Evolutionary conservation across 139 green algal genomes (phyloP).

Genomic region (Nannochloris sp.): DNA sequence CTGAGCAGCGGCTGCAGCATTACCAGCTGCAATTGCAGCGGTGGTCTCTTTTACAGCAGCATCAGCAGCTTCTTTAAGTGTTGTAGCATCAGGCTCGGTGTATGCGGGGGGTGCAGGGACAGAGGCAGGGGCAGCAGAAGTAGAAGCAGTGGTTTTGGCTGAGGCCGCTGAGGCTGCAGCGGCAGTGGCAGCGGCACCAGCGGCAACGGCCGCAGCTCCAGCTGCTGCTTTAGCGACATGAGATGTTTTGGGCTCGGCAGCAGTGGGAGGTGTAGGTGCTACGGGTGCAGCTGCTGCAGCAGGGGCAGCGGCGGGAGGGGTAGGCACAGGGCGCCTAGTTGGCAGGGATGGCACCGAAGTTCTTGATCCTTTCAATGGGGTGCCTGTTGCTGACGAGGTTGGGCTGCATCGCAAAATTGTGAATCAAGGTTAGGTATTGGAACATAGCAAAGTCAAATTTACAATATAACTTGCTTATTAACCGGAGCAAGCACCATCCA

Average conservation of each 20-base stretch:
- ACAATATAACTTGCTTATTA: no score
- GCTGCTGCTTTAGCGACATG: neutral
- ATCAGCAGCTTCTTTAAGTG: slow-evolving; percentile 1
- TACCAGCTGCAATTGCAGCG: neutral
- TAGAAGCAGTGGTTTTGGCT: neutral
- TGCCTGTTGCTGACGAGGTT: neutral
- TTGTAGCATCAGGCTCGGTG: neutral
- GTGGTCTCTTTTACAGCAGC: neutral
- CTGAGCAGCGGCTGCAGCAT: slow-evolving; percentile 1
- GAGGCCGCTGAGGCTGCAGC: neutral
- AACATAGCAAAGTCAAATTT: no score
- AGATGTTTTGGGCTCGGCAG: neutral
- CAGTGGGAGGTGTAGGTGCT: no score
- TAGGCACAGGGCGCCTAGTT: no score
- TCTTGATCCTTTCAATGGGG: no score
- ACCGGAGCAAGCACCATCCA: no score
- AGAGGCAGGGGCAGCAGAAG: neutral
- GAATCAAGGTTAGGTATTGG: neutral
- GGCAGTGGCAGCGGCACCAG: neutral
- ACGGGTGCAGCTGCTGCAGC: neutral
- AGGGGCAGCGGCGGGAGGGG: neutral
- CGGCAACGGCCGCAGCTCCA: neutral
- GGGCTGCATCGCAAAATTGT: neutral
- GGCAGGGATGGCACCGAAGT: no score
- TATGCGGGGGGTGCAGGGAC: neutral